phyloP scores from a whole-genome alignment of 208 protist genomes.

The Tritrichomonas foetus region DNA sequence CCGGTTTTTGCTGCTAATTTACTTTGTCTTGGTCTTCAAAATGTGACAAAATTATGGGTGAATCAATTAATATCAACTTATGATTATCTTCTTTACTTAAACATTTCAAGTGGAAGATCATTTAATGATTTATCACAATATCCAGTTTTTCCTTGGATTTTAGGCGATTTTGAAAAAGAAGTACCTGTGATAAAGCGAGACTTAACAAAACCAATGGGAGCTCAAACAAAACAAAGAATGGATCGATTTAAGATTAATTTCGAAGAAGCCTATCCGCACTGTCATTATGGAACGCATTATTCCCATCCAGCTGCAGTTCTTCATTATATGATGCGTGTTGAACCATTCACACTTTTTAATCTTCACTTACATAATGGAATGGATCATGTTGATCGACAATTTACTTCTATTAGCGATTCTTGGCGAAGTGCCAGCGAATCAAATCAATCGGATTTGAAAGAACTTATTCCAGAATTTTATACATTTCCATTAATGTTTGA shows the following conservation, averaged over 20 bases:
- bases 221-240: not conserved
- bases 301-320: not conserved
- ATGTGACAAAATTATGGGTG: not conserved
- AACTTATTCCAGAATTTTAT: slow-evolving; percentile 28
- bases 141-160: slow-evolving; percentile 30
- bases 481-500: not conserved
- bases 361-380: not conserved
- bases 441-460: slow-evolving; percentile 19
- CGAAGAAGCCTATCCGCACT: not conserved
- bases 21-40: not conserved
- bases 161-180: not conserved
- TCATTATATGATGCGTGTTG: not conserved
- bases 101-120: not conserved
- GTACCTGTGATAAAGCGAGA: not conserved
- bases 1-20: not conserved
- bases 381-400: not conserved
- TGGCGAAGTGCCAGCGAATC: not conserved
- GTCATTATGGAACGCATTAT: slow-evolving; percentile 28
- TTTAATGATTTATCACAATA: slow-evolving; percentile 33
- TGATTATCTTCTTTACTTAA: not conserved
- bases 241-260: not conserved
- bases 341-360: slow-evolving; percentile 11
- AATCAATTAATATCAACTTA: not conserved
- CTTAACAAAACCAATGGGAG: slow-evolving; percentile 16
- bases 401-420: not conserved